Evolutionary conservation across 73 alveolate genomes (phyloP).

Genomic region (Paramecium caudatum): DNA sequence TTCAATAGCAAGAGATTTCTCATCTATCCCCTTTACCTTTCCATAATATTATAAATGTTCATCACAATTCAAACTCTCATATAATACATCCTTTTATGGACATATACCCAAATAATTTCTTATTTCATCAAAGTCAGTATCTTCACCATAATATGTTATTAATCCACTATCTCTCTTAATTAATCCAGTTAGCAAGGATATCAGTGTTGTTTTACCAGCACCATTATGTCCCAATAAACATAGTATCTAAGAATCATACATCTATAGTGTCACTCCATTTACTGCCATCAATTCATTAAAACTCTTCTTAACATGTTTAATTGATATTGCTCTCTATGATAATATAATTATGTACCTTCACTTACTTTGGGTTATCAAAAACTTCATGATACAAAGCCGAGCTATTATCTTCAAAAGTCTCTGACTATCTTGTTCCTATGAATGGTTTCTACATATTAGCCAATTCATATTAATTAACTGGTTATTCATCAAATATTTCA

Average conservation of each 20-base stretch:
- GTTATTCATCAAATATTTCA: background rate
- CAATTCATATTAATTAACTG: background rate
- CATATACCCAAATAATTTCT: slow-evolving; percentile 96
- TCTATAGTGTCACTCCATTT: slow-evolving; percentile 34
- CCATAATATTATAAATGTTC: slow-evolving; percentile 96
- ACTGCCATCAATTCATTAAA: slow-evolving; percentile 66
- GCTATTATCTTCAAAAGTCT: slow-evolving; percentile 38
- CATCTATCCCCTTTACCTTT: slow-evolving; percentile 91
- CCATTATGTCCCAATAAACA: slow-evolving; percentile 76
- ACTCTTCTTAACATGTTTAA: slow-evolving; percentile 31
- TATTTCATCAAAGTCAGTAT: slow-evolving; percentile 87
- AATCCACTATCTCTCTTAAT: slow-evolving; percentile 61
- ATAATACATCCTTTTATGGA: slow-evolving; percentile 96
- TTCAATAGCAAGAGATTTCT: slow-evolving; percentile 74
- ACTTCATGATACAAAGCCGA: slow-evolving; percentile 72
- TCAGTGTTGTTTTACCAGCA: slow-evolving; percentile 72
- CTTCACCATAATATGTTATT: slow-evolving; percentile 80
- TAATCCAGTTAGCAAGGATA: slow-evolving; percentile 70
- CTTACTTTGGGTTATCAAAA: slow-evolving; percentile 55
- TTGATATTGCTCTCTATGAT: background rate
- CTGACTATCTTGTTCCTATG: slow-evolving; percentile 6
- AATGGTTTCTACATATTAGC: slow-evolving; percentile 4
- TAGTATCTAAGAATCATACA: slow-evolving; percentile 56
- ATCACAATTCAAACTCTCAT: slow-evolving; percentile 92
- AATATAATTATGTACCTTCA: background rate